These are phyloP conservation scores for Heritiera littoralis DNA, from an alignment of 345 rosid species.

Conservation along the genomic window DNA sequence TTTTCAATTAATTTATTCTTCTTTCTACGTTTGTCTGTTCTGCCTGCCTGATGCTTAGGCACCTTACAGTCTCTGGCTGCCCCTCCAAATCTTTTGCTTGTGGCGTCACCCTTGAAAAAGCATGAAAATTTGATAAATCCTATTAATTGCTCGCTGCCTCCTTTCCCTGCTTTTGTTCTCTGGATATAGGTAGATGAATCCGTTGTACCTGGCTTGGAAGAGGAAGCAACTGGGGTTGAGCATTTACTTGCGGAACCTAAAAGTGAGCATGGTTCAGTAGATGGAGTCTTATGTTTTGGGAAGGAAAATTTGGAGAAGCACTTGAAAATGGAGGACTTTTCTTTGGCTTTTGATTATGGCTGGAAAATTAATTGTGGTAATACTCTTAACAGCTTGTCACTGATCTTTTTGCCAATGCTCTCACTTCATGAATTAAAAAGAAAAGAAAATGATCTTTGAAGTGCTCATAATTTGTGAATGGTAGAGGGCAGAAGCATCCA, in stretches of 20 bases:
- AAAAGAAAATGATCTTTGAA: constrained; percentile 8
- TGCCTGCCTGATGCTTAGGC: constrained; percentile 11
- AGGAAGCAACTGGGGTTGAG: constrained; percentile 43
- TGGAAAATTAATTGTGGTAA: constrained; percentile 46
- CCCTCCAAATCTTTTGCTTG: not conserved
- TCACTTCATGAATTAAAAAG: constrained; percentile 5
- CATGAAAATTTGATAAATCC: constrained; percentile 2
- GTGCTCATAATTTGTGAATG: not conserved
- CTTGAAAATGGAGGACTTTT: constrained; percentile 50
- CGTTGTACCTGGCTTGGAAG: constrained; percentile 39
- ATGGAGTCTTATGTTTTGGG: constrained; percentile 48
- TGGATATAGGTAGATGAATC: constrained; percentile 53
- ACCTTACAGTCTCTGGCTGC: not conserved
- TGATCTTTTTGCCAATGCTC: constrained; percentile 8
- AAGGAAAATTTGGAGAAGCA: constrained; percentile 50
- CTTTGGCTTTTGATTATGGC: constrained; percentile 46
- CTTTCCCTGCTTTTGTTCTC: not conserved
- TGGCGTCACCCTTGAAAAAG: constrained; percentile 10
- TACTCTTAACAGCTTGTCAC: constrained; percentile 8
- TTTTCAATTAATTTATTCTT: not conserved
- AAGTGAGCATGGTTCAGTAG: constrained; percentile 46
- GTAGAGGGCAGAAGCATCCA: not conserved
- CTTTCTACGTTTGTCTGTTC: not conserved
- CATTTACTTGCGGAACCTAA: constrained; percentile 50
- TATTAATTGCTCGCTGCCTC: not conserved